Base-by-base conservation (phyloP, 257 asterid genomes). In the Primulina eburnea region DNA sequence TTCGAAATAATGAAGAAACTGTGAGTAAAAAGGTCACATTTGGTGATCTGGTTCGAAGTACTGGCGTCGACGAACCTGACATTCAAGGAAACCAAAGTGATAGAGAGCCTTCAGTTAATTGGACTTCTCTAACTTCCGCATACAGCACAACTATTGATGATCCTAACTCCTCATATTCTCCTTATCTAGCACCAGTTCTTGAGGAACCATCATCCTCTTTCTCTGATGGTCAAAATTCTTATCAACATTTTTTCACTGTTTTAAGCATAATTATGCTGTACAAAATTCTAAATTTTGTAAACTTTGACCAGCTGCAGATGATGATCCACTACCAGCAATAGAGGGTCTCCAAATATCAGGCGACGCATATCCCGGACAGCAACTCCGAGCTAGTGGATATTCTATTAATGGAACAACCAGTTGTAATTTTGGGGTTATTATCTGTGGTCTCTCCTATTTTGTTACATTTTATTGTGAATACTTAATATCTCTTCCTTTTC, bases 361-460 rank as follows among this genome's bases (percentile, higher is more conserved):
- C 50, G 96, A 89, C 70, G 90, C 99, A 56, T 94, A 79, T 82
- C 99, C 95, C 32, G 99, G 99, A 24, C 86, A 76, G 80, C 88
- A 83, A 78, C 96, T 94, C 75, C 93, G 83, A 84, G 99, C 99
- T 57, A 85, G 87, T 73, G 99, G 99, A 73, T 86, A 78, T 82
- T 94, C 99, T 56, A 84, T 79, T 52, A 87, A 94, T 84, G 99
- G 99, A 80, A 94, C 99, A 60, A 91, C 97, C 78, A 94, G 97
- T 82, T 94, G 99, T 81, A 89, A 91, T 79, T 94, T 94, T 77
- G 99, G 91, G 95, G 99, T 94, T 67, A 18, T 68, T 58, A 50
- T 71, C 63, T 35, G 28, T 52, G 63, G 26, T 74, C 9, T 30
- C 21, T 38, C 71, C 20, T 64, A 66, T 38, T 20, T 74, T 70